A percentile compares a stretch with the other conserved stretches of the same genome.
Evolutionary conservation across 306 rosid genomes (phyloP).

Genomic region (Cicer pinnatifidum): DNA sequence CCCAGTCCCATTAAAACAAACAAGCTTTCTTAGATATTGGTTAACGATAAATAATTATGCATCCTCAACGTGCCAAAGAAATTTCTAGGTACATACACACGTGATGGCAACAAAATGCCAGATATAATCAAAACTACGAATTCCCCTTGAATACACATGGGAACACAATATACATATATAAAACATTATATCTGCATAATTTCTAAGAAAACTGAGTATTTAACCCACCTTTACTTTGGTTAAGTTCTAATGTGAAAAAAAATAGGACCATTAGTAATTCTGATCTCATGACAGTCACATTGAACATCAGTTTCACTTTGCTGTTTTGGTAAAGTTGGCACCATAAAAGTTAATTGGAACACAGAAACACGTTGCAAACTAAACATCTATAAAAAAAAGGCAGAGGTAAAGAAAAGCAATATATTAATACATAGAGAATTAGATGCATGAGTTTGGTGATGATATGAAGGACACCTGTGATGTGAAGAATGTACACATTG

Average conservation of each 20-base stretch:
- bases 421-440: not conserved
- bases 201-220: conserved; percentile 13
- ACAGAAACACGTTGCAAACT: conserved; percentile 1
- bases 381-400: not conserved
- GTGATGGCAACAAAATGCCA: not conserved
- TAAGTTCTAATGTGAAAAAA: conserved; percentile 16
- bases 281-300: not conserved
- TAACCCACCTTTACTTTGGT: not conserved
- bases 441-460: conserved; percentile 27
- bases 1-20: conserved; percentile 16
- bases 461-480: not conserved
- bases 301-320: conserved; percentile 23
- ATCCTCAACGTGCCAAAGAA: conserved; percentile 9
- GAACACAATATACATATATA: not conserved
- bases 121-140: conserved; percentile 16
- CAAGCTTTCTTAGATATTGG: not conserved
- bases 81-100: not conserved
- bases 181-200: conserved; percentile 4
- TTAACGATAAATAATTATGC: not conserved
- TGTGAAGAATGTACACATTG: not conserved
- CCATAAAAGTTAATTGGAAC: not conserved
- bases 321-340: not conserved
- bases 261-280: conserved; percentile 13
- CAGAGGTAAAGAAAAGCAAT: not conserved
- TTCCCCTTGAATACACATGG: not conserved